Conservation (phyloP, 495 filamentous ascomycete genomes). For the Talaromyces stipitatus region DNA sequence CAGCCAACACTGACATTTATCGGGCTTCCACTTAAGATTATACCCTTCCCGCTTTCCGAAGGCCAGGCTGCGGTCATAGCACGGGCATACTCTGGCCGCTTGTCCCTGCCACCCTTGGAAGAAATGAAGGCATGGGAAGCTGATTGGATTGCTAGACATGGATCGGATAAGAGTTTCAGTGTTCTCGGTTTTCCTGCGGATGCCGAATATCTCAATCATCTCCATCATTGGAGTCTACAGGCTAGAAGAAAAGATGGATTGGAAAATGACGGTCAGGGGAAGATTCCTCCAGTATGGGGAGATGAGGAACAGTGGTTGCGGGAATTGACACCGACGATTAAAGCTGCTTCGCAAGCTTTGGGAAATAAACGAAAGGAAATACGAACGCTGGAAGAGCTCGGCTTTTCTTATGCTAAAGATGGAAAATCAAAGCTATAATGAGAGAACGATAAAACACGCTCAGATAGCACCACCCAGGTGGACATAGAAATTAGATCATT, state of each 20-base stretch:
- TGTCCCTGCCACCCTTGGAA: conserved; percentile 50
- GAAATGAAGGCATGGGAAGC: conserved; percentile 65
- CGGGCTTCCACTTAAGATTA: conserved; percentile 66
- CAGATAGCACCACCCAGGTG: not conserved
- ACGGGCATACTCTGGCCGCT: conserved; percentile 61
- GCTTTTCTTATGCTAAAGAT: conserved; percentile 27
- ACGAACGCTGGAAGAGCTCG: conserved; percentile 48
- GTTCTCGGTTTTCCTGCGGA: conserved; percentile 66
- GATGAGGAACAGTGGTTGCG: conserved; percentile 58
- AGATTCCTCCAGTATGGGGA: conserved; percentile 60
- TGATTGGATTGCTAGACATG: conserved; percentile 26
- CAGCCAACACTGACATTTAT: conserved; percentile 76
- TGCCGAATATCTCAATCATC: conserved; percentile 66
- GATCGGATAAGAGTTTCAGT: conserved; percentile 51
- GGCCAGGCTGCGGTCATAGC: conserved; percentile 72
- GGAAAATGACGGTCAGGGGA: conserved; percentile 45
- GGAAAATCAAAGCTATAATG: not conserved
- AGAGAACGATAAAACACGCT: not conserved
- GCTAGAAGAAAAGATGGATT: conserved; percentile 35
- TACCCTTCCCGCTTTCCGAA: conserved; percentile 76
- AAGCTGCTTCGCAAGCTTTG: conserved; percentile 38
- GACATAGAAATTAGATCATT: not conserved
- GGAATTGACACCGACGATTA: conserved; percentile 44
- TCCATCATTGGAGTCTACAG: conserved; percentile 52
- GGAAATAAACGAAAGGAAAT: conserved; percentile 41